Conservation (phyloP, 345 rosid species). For the Eucalyptus curtisii region DNA sequence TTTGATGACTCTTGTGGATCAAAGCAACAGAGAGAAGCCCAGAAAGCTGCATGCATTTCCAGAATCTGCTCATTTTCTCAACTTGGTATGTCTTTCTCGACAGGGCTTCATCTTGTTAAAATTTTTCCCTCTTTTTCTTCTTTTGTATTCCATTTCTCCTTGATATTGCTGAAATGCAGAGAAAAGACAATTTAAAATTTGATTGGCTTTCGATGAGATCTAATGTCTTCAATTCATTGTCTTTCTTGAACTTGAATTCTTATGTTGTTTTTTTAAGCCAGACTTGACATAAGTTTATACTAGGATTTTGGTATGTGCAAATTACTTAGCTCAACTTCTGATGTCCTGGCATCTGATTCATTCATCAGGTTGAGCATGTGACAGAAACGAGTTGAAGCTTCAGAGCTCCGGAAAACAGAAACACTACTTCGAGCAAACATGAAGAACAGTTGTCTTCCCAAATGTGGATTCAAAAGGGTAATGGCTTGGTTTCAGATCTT, state of each 20-base stretch:
- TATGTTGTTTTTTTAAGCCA: background rate
- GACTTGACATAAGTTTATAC: background rate
- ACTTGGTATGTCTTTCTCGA: constrained; percentile 11
- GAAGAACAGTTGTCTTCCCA: constrained; percentile 35
- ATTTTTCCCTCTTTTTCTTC: background rate
- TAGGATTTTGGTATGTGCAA: background rate
- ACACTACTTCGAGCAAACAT: constrained; percentile 5
- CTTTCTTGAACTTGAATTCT: background rate
- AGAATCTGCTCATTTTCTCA: background rate
- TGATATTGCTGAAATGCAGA: background rate
- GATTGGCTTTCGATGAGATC: background rate
- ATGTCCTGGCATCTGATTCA: background rate
- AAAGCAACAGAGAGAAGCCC: background rate
- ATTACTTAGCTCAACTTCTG: background rate
- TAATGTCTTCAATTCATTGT: background rate
- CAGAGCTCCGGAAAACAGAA: background rate
- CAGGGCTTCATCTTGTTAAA: background rate
- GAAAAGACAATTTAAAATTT: background rate
- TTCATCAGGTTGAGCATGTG: constrained; percentile 4
- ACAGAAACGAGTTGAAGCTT: background rate
- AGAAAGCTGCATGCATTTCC: background rate
- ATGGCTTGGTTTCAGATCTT: constrained; percentile 56
- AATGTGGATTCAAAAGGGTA: constrained; percentile 34
- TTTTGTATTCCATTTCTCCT: background rate
- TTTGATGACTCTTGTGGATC: background rate